Percentiles rank a stretch among this genome's conserved stretches.
These are phyloP conservation scores for Moesziomyces sp. DNA, from an alignment of 1,284 basidiomycete genomes.

Conservation along the genomic window DNA sequence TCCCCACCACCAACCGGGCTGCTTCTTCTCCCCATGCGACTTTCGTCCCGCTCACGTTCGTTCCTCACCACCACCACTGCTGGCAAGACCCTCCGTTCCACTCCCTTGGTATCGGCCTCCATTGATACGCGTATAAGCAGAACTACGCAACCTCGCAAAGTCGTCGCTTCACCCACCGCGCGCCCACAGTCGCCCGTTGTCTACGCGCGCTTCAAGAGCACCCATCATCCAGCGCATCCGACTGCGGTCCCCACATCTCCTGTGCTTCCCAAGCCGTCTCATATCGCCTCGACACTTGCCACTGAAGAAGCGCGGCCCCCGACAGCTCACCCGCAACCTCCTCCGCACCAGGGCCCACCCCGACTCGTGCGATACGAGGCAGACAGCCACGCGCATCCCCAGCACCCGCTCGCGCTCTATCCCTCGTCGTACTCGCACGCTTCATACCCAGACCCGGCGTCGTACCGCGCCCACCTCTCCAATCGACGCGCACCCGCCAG, in stretches of 20 bases:
- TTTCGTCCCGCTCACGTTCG: conserved; percentile 16
- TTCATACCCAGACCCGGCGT: conserved; percentile 32
- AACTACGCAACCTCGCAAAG: neutral
- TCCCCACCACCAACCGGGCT: neutral
- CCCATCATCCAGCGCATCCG: conserved; percentile 29
- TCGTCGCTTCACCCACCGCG: neutral
- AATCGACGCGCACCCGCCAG: conserved; percentile 44
- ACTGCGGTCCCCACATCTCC: conserved; percentile 28
- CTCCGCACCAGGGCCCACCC: conserved; percentile 40
- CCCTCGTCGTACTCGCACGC: conserved; percentile 38
- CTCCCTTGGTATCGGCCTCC: too few relatives aligned
- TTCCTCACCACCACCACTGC: conserved; percentile 11
- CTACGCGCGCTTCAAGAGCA: conserved; percentile 19
- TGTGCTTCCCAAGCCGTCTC: conserved; percentile 46
- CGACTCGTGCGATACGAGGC: conserved; percentile 44
- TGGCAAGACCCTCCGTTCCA: neutral
- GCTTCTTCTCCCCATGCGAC: conserved; percentile 22
- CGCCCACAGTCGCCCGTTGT: neutral
- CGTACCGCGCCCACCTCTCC: conserved; percentile 42
- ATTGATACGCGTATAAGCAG: neutral
- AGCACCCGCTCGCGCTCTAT: conserved; percentile 26
- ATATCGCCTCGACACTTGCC: conserved; percentile 29
- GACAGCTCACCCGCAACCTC: conserved; percentile 31
- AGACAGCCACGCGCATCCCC: conserved; percentile 4
- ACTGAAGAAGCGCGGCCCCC: conserved; percentile 16